phyloP scores from a whole-genome alignment of 106 monocot species.

The Phalaenopsis aphrodite region DNA sequence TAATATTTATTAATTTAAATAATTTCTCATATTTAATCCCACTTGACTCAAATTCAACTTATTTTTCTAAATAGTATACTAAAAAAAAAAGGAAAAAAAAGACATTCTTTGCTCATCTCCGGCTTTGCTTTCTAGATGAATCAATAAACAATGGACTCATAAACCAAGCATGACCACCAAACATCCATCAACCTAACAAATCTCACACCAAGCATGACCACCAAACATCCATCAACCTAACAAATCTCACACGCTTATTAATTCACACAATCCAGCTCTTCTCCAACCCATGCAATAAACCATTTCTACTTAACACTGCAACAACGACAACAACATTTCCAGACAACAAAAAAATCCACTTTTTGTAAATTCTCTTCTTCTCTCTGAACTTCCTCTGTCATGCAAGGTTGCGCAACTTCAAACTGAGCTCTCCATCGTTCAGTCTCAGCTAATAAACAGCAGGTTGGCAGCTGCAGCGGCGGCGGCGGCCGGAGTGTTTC shows the following conservation, averaged over 20 bases:
- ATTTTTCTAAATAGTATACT: no score
- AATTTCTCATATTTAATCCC: no score
- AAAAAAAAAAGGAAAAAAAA: no score
- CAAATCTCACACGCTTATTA: background rate
- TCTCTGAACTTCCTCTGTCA: background rate
- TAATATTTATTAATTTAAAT: no score
- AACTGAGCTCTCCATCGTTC: constrained; percentile 56
- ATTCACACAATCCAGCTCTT: background rate
- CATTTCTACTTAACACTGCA: no score
- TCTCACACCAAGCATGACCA: constrained; percentile 2
- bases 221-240: no score
- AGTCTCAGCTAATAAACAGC: constrained; percentile 52
- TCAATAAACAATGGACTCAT: background rate
- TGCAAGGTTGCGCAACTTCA: constrained; percentile 59
- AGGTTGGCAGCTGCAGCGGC: constrained; percentile 33
- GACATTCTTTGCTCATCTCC: background rate
- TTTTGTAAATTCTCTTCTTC: background rate
- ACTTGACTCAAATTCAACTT: no score
- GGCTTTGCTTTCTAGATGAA: background rate
- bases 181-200: background rate
- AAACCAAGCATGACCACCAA: background rate
- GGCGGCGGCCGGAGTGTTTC: constrained; percentile 1
- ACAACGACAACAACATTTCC: no score
- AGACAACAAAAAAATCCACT: no score
- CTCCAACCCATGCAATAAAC: no score